Percentiles rank a stretch among this genome's conserved stretches.
These are phyloP conservation scores for Coemansia guatemalensis DNA, from an alignment of 192 early-diverging fungal species.

Conservation along the genomic window DNA sequence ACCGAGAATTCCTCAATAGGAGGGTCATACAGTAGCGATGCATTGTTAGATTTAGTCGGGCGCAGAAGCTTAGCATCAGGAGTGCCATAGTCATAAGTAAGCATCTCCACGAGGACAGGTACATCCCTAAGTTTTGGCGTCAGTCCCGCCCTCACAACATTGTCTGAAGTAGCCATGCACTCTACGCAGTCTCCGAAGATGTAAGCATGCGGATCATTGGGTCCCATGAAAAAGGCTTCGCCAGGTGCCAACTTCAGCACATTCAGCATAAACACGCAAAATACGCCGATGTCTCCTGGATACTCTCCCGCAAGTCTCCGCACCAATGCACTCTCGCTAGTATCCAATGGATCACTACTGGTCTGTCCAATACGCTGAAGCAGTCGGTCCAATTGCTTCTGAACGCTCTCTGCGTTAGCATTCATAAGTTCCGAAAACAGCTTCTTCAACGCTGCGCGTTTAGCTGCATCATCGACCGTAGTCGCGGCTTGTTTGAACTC, in stretches of 20 bases:
- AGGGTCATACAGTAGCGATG: conserved; percentile 84
- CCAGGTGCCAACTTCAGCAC: conserved; percentile 77
- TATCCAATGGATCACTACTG: conserved; percentile 9
- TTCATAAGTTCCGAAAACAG: conserved; percentile 68
- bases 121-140: conserved; percentile 95
- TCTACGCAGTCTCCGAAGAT: conserved; percentile 95
- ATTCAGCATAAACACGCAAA: conserved; percentile 89
- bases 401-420: conserved; percentile 49
- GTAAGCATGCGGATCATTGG: conserved; percentile 97
- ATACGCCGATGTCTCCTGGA: conserved; percentile 87
- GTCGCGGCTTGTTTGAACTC: conserved; percentile 25
- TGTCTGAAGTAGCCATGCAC: conserved; percentile 98
- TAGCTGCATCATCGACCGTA: conserved; percentile 16
- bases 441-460: conserved; percentile 49
- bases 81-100: conserved; percentile 85
- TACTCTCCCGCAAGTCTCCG: conserved; percentile 77
- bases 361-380: conserved; percentile 49
- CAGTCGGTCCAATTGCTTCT: conserved; percentile 55
- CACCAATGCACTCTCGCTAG: conserved; percentile 64
- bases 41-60: conserved; percentile 54
- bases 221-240: conserved; percentile 91
- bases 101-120: conserved; percentile 82
- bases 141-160: conserved; percentile 94
- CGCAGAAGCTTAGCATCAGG: conserved; percentile 78
- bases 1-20: conserved; percentile 97